Percentiles rank a stretch among this genome's conserved stretches.
These are phyloP conservation scores for Monosporascus sp. DNA, from an alignment of 2,329 filamentous ascomycete genomes.

Conservation along the genomic window DNA sequence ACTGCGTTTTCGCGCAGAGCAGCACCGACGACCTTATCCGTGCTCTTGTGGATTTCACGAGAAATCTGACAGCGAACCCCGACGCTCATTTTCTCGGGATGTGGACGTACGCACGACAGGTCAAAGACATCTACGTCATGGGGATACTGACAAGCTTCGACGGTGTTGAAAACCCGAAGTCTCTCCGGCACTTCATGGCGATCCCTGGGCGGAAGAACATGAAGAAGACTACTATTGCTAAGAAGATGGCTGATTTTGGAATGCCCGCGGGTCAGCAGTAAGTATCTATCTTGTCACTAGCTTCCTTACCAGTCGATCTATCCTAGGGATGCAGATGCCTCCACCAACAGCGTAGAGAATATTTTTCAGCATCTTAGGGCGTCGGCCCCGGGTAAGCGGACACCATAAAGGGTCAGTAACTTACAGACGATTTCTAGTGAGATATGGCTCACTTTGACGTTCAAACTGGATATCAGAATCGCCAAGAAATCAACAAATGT, in stretches of 20 bases:
- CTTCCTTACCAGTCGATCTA: too few species aligned
- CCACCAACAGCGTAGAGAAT: too few species aligned
- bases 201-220: neutral
- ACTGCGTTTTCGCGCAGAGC: neutral
- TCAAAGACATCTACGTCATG: neutral
- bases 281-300: neutral
- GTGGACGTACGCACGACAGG: neutral
- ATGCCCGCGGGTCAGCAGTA: neutral
- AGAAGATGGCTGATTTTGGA: neutral
- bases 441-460: slow-evolving; percentile 5
- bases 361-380: too few species aligned
- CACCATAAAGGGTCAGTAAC: too few species aligned
- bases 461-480: slow-evolving; percentile 13
- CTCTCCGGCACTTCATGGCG: neutral
- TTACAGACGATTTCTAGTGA: neutral
- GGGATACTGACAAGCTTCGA: neutral
- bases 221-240: neutral
- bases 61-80: neutral
- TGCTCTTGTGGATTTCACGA: neutral
- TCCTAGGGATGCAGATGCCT: too few species aligned
- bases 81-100: neutral
- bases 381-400: too few species aligned
- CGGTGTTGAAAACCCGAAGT: neutral
- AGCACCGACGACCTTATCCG: neutral
- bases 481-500: slow-evolving; percentile 7